Conservation (phyloP, 1,284 basidiomycete genomes). For the Coriolopsis trogii region DNA sequence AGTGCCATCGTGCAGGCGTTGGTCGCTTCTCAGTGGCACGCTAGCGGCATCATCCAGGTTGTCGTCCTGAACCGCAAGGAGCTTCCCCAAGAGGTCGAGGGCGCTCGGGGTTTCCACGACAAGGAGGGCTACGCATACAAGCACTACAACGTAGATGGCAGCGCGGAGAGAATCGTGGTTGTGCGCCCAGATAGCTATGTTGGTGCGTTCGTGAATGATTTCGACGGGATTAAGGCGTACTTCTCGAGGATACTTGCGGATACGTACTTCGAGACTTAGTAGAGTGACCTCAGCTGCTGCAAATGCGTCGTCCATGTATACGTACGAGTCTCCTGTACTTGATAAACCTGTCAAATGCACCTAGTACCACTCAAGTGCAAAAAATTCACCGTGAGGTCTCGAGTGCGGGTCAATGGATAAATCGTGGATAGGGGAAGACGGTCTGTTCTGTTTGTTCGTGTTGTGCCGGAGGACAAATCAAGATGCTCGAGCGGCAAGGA, state of each 20-base stretch:
- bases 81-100: not conserved
- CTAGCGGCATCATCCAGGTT: slow-evolving; percentile 6
- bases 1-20: not conserved
- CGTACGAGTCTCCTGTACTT: no score
- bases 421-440: no score
- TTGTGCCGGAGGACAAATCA: no score
- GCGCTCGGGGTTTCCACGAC: slow-evolving; percentile 16
- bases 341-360: no score
- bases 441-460: no score
- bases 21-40: not conserved
- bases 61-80: slow-evolving; percentile 10
- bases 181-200: slow-evolving; percentile 33
- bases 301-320: no score
- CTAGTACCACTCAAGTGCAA: no score
- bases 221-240: slow-evolving; percentile 21
- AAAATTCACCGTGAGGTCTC: no score
- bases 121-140: slow-evolving; percentile 20
- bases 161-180: slow-evolving; percentile 14
- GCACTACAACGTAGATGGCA: slow-evolving; percentile 19
- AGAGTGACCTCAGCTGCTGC: not conserved
- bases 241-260: slow-evolving; percentile 10
- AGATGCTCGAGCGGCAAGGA: no score
- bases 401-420: no score
- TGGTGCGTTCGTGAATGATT: slow-evolving; percentile 24
- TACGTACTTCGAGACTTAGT: not conserved